Evolutionary conservation across 2,329 filamentous ascomycete species (phyloP).

Genomic region (Aspergillus aculeatinus): DNA sequence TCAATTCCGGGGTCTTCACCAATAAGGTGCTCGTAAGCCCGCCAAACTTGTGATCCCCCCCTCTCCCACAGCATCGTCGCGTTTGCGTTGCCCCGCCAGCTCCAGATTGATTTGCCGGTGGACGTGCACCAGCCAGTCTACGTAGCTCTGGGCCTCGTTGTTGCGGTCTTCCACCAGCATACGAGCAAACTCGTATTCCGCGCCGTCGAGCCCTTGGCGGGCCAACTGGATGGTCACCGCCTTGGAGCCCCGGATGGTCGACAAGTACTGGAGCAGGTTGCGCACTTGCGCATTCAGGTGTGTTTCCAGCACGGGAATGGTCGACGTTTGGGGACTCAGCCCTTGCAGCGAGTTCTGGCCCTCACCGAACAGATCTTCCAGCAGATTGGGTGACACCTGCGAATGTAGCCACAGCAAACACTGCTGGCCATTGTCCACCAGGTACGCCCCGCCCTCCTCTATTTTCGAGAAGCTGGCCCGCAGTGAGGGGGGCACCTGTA

Average conservation of each 20-base stretch:
- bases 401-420: constrained; percentile 90
- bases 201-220: constrained; percentile 86
- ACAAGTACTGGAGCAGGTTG: constrained; percentile 87
- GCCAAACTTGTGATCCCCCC: constrained; percentile 47
- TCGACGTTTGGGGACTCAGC: constrained; percentile 77
- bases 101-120: constrained; percentile 92
- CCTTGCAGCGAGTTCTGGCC: constrained; percentile 68
- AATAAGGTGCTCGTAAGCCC: constrained; percentile 48
- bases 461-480: constrained; percentile 84
- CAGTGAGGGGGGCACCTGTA: constrained; percentile 76
- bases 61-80: constrained; percentile 44
- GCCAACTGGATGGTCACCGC: constrained; percentile 86
- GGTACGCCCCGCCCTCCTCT: constrained; percentile 88
- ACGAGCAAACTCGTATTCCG: constrained; percentile 93
- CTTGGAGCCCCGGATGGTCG: constrained; percentile 77
- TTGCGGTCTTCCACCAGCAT: constrained; percentile 92
- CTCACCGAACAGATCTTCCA: constrained; percentile 85
- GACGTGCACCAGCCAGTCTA: constrained; percentile 96
- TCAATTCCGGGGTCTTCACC: constrained; percentile 27
- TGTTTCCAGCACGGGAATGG: constrained; percentile 80
- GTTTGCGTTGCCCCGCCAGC: constrained; percentile 54
- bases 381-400: constrained; percentile 86
- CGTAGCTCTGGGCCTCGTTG: constrained; percentile 96
- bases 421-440: constrained; percentile 93
- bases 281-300: constrained; percentile 92